phyloP scores from a whole-genome alignment of 2,329 filamentous ascomycete genomes.

The Coniochaeta sp. region DNA sequence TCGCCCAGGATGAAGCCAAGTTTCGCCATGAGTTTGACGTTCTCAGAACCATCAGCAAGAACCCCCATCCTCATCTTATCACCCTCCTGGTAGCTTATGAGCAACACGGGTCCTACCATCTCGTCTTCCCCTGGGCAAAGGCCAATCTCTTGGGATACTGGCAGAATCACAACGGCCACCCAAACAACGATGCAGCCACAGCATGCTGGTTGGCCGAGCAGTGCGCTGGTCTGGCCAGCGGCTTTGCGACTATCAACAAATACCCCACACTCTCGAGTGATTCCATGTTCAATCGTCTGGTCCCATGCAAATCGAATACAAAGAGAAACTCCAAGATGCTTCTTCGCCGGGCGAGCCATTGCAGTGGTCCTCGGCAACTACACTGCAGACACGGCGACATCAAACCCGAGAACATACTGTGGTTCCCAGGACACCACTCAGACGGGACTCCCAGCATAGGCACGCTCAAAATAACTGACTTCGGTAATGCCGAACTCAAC shows the following conservation, averaged over 20 bases:
- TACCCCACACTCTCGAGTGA: background rate
- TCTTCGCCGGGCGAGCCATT: too few relatives aligned
- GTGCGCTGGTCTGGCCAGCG: background rate
- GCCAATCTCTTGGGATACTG: background rate
- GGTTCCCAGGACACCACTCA: background rate
- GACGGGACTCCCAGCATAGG: background rate
- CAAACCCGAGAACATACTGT: background rate
- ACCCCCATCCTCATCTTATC: background rate
- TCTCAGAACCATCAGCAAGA: background rate
- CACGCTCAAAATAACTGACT: background rate
- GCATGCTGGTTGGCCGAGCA: background rate
- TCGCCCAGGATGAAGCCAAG: background rate
- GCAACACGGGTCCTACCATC: background rate
- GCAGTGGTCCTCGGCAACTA: background rate
- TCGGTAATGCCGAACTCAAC: background rate
- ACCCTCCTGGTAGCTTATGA: background rate
- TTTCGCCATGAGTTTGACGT: background rate
- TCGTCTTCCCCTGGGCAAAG: background rate
- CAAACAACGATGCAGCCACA: background rate
- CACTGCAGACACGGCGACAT: background rate
- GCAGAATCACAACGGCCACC: background rate
- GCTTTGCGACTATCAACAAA: background rate
- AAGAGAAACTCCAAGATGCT: too few relatives aligned
- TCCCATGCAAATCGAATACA: background rate
- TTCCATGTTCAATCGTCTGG: background rate